These are phyloP conservation scores for Dysphania ambrosioides DNA, from an alignment of 148 eudicot genomes.

Conservation along the genomic window DNA sequence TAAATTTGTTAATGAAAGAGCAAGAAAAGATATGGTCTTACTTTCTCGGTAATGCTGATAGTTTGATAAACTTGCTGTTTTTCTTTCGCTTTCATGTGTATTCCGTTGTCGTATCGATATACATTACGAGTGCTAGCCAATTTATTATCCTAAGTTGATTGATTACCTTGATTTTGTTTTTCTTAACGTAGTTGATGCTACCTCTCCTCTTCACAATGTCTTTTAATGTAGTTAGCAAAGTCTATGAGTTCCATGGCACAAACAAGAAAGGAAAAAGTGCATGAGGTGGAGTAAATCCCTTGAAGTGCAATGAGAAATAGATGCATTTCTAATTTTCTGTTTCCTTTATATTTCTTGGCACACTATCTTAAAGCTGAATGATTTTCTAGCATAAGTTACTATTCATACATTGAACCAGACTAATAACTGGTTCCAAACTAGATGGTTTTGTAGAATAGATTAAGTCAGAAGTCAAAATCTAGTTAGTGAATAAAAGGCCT, in stretches of 20 bases:
- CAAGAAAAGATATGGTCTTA: constrained; percentile 73
- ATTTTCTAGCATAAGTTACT: neutral
- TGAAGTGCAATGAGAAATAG: neutral
- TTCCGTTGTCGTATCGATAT: neutral
- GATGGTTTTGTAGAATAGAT: neutral
- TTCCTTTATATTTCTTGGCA: neutral
- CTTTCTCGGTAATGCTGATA: constrained; percentile 72
- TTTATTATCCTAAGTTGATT: neutral
- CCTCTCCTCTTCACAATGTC: neutral
- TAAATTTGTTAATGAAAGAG: constrained; percentile 84
- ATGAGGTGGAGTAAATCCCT: neutral
- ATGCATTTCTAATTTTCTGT: neutral
- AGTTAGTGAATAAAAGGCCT: neutral
- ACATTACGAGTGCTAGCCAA: too few species aligned
- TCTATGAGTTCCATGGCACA: neutral
- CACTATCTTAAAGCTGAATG: neutral
- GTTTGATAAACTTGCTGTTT: neutral
- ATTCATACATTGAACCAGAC: neutral
- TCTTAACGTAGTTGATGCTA: neutral
- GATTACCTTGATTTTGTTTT: neutral
- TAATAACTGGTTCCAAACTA: neutral
- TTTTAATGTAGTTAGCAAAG: neutral
- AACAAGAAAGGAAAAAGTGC: neutral
- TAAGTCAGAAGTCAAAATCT: neutral
- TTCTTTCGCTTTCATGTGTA: neutral